phyloP scores from a whole-genome alignment of 257 asterid species.

The Nicotiana obtusifolia region DNA sequence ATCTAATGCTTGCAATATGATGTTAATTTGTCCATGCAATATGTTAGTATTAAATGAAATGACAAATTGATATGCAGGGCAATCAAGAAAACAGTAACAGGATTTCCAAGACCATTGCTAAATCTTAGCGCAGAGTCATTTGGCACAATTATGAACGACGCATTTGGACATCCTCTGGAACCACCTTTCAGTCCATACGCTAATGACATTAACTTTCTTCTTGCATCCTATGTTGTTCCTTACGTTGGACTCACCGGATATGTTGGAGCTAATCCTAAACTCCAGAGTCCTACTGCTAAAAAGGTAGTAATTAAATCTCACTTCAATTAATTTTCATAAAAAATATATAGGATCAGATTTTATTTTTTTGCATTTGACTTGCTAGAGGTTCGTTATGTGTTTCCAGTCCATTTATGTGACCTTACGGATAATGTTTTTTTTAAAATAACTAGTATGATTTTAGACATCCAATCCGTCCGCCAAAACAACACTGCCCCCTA shows the following conservation, averaged over 20 bases:
- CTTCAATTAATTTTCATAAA: no score
- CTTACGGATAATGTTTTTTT: no score
- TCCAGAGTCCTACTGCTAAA: slow-evolving; percentile 40
- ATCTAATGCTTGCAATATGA: no score
- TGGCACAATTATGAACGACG: slow-evolving; percentile 50
- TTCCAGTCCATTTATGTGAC: no score
- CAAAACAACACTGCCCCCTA: no score
- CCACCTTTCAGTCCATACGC: slow-evolving; percentile 87
- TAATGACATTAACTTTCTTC: slow-evolving; percentile 57
- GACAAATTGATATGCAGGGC: slow-evolving; percentile 41
- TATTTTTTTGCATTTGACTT: no score
- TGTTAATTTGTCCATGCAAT: no score
- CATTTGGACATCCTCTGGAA: slow-evolving; percentile 34
- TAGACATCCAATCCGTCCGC: neutral
- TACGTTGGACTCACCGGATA: slow-evolving; percentile 90
- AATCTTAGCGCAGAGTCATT: slow-evolving; percentile 47
- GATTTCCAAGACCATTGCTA: slow-evolving; percentile 71
- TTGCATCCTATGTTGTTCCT: slow-evolving; percentile 72
- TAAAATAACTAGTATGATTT: neutral
- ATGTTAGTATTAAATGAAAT: neutral
- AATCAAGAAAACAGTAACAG: slow-evolving; percentile 47
- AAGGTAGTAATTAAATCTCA: slow-evolving; percentile 21
- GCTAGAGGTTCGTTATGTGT: no score
- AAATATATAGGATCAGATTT: no score
- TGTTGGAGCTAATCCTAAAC: slow-evolving; percentile 75